Base-by-base conservation (phyloP, 371 early-diverging fungal species). In the Lichtheimia hyalospora region DNA sequence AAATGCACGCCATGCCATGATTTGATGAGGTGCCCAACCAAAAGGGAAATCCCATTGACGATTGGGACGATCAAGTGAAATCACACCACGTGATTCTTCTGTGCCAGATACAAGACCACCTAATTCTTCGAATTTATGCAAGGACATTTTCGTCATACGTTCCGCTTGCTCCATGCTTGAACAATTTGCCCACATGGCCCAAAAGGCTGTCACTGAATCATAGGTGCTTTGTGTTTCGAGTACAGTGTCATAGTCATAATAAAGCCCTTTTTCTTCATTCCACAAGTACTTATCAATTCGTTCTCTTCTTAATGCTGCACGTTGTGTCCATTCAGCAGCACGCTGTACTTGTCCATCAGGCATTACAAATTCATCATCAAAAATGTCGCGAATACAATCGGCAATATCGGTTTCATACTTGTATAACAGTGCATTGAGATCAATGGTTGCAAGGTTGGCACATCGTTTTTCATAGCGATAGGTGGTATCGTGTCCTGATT, bases 1-100 rank as follows among this genome's bases (percentile, higher is more conserved):
- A 54, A 96, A 80, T 2, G 92, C 97, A 60, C 85, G 79, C 98
- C 98, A 98, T 1, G 96, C 92, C 68, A 98, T 78, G 49, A 98
- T 97, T 71, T 98, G 98, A 74, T 97, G 97, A 49, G 98, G 98
- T 23, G 96, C 96, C 98, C 98, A 97, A 12, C 98, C 95, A 64
- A 87, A 95, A 0, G 93, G 95, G 63, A 88, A 95, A 67, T 97
- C 98, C 97, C 97, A 97, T 66, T 98, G 98, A 42, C 97, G 88
- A 62, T 93, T 93, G 25, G 97, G 97, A 20, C 98, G 80, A 60
- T 89, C 88, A 25, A 92, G 67, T 2, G 86, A 73, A 52, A 90
- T 87, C 7, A 62, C 49, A 42, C 96, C 96, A 25, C 95, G 85
- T 14, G 94, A 94, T 63, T 81, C 82, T 61, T 94, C 93, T 0